Percentiles rank a stretch among this genome's conserved stretches.
phyloP scores from a whole-genome alignment of 2,329 filamentous ascomycete species.

The Stachybotrys chlorohalonatus region DNA sequence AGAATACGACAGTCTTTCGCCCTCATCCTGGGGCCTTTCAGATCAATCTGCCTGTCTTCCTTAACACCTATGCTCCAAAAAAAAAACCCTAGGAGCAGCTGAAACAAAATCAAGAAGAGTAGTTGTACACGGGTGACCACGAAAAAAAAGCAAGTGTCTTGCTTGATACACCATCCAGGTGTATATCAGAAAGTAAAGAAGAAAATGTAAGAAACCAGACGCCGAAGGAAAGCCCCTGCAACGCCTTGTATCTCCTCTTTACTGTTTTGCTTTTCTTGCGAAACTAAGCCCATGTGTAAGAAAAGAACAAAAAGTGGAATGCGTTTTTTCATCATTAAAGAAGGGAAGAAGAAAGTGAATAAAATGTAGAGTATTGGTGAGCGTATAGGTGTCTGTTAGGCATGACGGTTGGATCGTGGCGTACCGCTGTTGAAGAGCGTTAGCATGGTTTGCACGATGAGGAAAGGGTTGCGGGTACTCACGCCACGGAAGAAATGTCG shows the following conservation, averaged over 20 bases:
- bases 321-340: neutral
- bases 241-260: constrained; percentile 12
- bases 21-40: constrained; percentile 6
- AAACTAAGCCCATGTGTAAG: constrained; percentile 6
- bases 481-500: constrained; percentile 51
- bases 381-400: neutral
- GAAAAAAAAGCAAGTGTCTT: constrained; percentile 2
- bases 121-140: constrained; percentile 22
- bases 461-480: constrained; percentile 19
- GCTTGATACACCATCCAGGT: neutral
- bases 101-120: constrained; percentile 13
- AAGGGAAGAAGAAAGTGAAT: constrained; percentile 3
- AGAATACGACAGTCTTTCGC: neutral
- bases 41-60: neutral
- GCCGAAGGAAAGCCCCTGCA: neutral
- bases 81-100: constrained; percentile 1
- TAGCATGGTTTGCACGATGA: neutral
- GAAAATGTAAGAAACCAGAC: constrained; percentile 2
- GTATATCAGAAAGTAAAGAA: neutral
- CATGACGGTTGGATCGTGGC: constrained; percentile 37
- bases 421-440: constrained; percentile 20
- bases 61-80: constrained; percentile 6
- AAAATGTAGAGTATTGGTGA: constrained; percentile 7
- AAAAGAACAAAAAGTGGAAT: constrained; percentile 1
- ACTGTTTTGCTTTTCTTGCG: constrained; percentile 6